Conservation (phyloP, 2,329 filamentous ascomycete genomes). For the Ambrosiella beaveri region DNA sequence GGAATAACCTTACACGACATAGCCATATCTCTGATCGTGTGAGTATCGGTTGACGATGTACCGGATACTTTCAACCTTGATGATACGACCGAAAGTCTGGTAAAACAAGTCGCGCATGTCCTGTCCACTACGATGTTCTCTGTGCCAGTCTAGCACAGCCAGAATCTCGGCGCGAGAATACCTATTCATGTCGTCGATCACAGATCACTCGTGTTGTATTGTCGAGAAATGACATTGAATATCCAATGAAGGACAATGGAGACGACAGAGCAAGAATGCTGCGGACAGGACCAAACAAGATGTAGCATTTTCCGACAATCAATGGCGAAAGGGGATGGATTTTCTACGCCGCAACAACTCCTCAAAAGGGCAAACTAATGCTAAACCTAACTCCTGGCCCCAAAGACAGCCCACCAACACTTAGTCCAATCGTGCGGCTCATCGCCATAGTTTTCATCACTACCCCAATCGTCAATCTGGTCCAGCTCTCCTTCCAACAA, state of each 20-base stretch:
- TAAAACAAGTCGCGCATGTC: neutral
- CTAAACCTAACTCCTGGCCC: constrained; percentile 4
- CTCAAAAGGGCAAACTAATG: too few relatives aligned
- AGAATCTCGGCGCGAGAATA: neutral
- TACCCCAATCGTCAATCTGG: constrained; percentile 55
- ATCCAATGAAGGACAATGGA: too few relatives aligned
- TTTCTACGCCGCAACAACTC: too few relatives aligned
- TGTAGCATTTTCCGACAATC: too few relatives aligned
- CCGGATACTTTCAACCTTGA: neutral
- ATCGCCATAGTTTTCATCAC: constrained; percentile 24
- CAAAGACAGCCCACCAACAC: constrained; percentile 55
- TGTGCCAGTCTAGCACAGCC: neutral
- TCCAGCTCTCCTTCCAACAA: constrained; percentile 44
- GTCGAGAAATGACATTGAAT: too few relatives aligned
- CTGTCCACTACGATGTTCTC: neutral
- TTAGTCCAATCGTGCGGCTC: constrained; percentile 25
- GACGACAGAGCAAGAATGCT: too few relatives aligned
- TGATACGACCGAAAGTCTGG: neutral
- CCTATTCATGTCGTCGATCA: neutral
- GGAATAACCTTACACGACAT: too few relatives aligned
- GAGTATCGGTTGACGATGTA: neutral
- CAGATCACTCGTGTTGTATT: too few relatives aligned
- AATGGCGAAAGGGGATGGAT: too few relatives aligned
- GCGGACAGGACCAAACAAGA: too few relatives aligned
- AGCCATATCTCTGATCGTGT: neutral